phyloP scores from a whole-genome alignment of 768 basidiomycete genomes.

The Trametes elegans region DNA sequence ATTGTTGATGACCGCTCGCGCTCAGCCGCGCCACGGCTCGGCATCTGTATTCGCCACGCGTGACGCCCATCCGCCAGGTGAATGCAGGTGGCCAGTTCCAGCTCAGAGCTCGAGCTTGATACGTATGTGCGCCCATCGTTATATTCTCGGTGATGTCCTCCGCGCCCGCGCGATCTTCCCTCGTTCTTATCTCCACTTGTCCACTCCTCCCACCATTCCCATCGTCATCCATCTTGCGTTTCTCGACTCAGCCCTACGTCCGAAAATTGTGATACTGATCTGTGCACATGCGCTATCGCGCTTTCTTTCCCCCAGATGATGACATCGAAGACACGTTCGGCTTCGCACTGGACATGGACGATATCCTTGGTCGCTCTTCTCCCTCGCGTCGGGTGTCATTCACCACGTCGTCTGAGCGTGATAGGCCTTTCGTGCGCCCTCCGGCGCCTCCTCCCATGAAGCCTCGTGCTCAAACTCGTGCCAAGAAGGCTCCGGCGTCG shows the following conservation, averaged over 20 bases:
- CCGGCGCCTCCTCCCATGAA: neutral
- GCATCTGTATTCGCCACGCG: conserved; percentile 7
- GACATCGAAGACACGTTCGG: conserved; percentile 15
- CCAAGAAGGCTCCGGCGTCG: neutral
- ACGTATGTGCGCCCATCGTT: neutral
- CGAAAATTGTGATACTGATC: neutral
- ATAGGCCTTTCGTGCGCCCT: conserved; percentile 18
- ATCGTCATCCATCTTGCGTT: neutral
- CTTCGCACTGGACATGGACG: conserved; percentile 11
- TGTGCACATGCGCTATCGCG: conserved; percentile 10
- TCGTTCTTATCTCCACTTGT: conserved; percentile 1
- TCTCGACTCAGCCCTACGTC: neutral
- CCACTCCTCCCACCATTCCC: neutral
- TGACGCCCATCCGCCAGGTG: neutral
- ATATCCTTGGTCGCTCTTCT: conserved; percentile 5
- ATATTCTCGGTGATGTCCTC: conserved; percentile 8
- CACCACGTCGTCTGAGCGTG: conserved; percentile 23
- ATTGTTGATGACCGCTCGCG: neutral
- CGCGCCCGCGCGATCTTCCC: neutral
- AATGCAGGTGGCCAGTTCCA: neutral
- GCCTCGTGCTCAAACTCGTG: neutral
- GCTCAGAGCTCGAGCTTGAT: neutral
- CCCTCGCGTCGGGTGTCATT: conserved; percentile 20
- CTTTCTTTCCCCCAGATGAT: conserved; percentile 10
- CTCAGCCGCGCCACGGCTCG: neutral